phyloP scores from a whole-genome alignment of 148 eudicot genomes.

The Nepenthes gracilis region DNA sequence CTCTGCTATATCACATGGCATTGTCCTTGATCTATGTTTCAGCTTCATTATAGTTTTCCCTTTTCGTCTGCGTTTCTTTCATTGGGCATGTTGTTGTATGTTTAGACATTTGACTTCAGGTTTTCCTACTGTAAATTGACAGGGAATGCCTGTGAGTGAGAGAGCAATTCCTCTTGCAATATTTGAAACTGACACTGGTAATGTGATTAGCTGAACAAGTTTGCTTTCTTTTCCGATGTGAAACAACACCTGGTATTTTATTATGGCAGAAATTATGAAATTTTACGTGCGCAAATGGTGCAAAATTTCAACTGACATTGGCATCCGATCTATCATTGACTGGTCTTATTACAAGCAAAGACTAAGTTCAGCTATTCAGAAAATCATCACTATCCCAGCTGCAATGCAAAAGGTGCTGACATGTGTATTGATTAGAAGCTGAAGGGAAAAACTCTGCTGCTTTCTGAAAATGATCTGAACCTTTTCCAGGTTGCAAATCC shows the following conservation, averaged over 20 bases:
- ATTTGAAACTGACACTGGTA: constrained; percentile 91
- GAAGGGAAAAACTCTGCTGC: neutral
- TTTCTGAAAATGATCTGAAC: constrained; percentile 10
- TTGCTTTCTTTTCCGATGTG: constrained; percentile 1
- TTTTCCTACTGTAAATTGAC: constrained; percentile 17
- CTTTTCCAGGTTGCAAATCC: constrained; percentile 79
- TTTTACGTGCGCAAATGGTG: constrained; percentile 94
- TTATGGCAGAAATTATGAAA: constrained; percentile 68
- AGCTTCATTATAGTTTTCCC: neutral
- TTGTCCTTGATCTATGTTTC: neutral
- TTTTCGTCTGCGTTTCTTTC: neutral
- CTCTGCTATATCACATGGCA: too few relatives aligned
- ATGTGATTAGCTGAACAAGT: constrained; percentile 5
- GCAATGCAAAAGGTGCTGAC: constrained; percentile 95
- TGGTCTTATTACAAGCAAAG: constrained; percentile 99
- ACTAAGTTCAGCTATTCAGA: constrained; percentile 89
- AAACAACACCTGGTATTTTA: constrained; percentile 10
- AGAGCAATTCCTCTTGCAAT: constrained; percentile 99
- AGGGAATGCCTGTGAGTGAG: constrained; percentile 97
- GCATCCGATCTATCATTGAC: constrained; percentile 85
- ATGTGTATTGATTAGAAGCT: constrained; percentile 4
- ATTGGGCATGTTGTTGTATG: neutral
- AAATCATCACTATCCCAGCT: constrained; percentile 95
- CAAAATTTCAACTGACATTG: constrained; percentile 81
- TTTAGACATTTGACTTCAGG: constrained; percentile 1